phyloP scores from a whole-genome alignment of 139 green algal species.

The Chlamydomonas sp. region DNA sequence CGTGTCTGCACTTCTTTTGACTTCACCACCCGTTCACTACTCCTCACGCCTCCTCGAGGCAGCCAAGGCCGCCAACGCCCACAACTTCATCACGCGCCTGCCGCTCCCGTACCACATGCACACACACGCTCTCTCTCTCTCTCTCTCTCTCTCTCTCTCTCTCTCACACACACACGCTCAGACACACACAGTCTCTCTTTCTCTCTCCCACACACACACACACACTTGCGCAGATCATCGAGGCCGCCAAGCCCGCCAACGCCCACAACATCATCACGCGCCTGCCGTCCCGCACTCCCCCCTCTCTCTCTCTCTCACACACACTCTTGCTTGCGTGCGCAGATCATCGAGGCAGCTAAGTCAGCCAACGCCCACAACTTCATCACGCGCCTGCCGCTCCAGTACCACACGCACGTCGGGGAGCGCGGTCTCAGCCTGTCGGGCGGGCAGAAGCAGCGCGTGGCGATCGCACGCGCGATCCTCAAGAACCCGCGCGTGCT shows the following conservation, averaged over 20 bases:
- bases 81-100: conserved; percentile 64
- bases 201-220: not conserved
- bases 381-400: conserved; percentile 45
- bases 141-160: not conserved
- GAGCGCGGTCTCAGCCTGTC: conserved; percentile 48
- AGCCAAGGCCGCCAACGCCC: conserved; percentile 65
- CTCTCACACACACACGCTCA: not conserved
- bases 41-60: conserved; percentile 64
- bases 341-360: conserved; percentile 52
- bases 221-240: conserved; percentile 30
- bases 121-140: not conserved
- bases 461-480: conserved; percentile 89
- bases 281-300: conserved; percentile 23
- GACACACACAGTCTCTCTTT: not conserved
- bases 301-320: not conserved
- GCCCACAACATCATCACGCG: conserved; percentile 68
- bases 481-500: conserved; percentile 71
- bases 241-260: conserved; percentile 63
- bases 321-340: not conserved
- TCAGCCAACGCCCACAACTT: conserved; percentile 75
- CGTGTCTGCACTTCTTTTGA: no score
- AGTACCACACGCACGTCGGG: conserved; percentile 49
- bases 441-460: conserved; percentile 83
- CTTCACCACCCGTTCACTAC: no score
- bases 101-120: conserved; percentile 11